A percentile compares a stretch with the other conserved stretches of the same genome.
These are phyloP conservation scores for Symbiodinium pilosum DNA, from an alignment of 73 alveolate species.

Conservation along the genomic window DNA sequence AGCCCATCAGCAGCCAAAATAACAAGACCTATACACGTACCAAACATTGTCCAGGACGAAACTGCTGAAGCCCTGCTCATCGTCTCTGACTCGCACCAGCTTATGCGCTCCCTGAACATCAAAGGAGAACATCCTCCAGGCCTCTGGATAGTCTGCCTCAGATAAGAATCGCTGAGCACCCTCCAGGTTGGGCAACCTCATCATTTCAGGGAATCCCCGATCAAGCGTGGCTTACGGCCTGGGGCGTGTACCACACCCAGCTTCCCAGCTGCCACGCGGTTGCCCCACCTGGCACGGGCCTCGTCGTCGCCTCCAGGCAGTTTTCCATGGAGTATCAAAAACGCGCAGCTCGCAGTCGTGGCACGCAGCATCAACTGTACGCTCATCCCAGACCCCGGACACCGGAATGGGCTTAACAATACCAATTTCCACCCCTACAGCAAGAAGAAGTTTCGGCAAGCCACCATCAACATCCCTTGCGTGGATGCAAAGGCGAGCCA, in stretches of 20 bases:
- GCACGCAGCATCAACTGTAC: background rate
- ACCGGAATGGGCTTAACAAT: background rate
- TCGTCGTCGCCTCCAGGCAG: background rate
- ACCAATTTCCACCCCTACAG: background rate
- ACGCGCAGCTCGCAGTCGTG: background rate
- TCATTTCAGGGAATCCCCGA: background rate
- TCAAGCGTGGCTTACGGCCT: slow-evolving; percentile 27
- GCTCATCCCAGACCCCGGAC: background rate
- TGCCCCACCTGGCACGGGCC: background rate
- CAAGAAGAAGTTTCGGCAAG: background rate
- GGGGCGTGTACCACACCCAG: slow-evolving; percentile 26
- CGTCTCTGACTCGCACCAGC: background rate
- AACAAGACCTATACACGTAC: slow-evolving; percentile 6
- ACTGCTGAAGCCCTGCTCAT: slow-evolving; percentile 6
- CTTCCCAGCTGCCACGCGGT: slow-evolving; percentile 16
- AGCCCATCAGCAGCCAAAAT: slow-evolving; percentile 2
- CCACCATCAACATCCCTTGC: background rate
- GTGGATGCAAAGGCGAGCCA: background rate
- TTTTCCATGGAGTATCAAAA: background rate
- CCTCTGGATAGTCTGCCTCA: background rate
- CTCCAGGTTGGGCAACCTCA: background rate
- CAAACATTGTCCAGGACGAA: slow-evolving; percentile 16
- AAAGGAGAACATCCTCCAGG: background rate
- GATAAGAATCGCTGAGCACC: slow-evolving; percentile 15
- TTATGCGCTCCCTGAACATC: slow-evolving; percentile 23